phyloP scores from a whole-genome alignment of 352 stramenopile species.

The Globisporangium megalacanthum region DNA sequence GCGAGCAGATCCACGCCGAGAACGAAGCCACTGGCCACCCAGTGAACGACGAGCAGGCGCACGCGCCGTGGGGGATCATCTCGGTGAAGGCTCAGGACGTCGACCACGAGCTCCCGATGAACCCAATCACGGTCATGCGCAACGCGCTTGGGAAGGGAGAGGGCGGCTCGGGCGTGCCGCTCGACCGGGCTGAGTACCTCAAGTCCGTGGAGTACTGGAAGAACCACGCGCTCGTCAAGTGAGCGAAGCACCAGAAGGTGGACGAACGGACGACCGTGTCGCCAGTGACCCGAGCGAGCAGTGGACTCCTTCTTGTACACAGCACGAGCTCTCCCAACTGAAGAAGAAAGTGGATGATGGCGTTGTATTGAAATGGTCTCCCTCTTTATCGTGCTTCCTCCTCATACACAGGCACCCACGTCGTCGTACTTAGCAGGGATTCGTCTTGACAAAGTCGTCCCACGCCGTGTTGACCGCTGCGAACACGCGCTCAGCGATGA shows the following conservation, averaged over 20 bases:
- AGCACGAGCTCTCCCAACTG: neutral
- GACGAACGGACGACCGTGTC: neutral
- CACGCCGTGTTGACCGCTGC: constrained; percentile 88
- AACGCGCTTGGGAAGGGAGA: constrained; percentile 97
- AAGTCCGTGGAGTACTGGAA: constrained; percentile 86
- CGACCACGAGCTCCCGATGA: constrained; percentile 96
- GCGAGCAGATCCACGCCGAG: constrained; percentile 96
- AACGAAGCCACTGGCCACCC: constrained; percentile 78
- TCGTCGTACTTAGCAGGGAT: constrained; percentile 36
- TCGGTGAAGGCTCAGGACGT: constrained; percentile 97
- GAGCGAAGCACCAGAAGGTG: constrained; percentile 13
- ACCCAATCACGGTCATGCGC: constrained; percentile 97
- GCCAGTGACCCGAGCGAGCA: too few relatives aligned
- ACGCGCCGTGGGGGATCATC: constrained; percentile 92
- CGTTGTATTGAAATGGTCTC: neutral
- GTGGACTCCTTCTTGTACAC: neutral
- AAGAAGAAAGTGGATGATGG: neutral
- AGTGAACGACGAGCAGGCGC: constrained; percentile 32
- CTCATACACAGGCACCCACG: neutral
- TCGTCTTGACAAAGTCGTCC: constrained; percentile 80
- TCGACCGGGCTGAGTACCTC: constrained; percentile 77
- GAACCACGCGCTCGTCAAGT: constrained; percentile 82
- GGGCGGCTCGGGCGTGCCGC: constrained; percentile 80
- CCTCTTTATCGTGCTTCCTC: neutral
- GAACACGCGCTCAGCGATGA: constrained; percentile 90